A percentile compares a stretch with the other conserved stretches of the same genome.
phyloP scores from a whole-genome alignment of 768 basidiomycete species.

The Infundibulicybe gibba region DNA sequence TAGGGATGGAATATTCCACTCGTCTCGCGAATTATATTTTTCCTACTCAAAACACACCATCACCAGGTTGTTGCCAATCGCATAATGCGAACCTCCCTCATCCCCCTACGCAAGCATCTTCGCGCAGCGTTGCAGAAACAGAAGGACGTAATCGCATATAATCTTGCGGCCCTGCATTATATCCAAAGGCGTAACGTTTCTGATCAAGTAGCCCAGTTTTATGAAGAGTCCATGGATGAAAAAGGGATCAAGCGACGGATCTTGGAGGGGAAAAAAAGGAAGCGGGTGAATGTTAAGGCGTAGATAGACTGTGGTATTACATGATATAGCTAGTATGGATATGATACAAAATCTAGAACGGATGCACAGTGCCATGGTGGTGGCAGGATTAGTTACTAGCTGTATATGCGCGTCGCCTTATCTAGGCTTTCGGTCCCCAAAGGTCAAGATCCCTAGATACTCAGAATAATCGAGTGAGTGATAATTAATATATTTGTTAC shows the following conservation, averaged over 20 bases:
- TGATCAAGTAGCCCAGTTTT: conserved; percentile 74
- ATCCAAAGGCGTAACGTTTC: conserved; percentile 75
- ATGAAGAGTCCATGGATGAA: conserved; percentile 66
- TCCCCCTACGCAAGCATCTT: conserved; percentile 78
- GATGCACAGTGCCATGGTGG: no score
- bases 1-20: conserved; percentile 86
- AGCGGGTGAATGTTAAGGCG: conserved; percentile 61
- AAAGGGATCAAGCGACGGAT: conserved; percentile 68
- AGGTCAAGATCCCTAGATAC: conserved; percentile 53
- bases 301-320: conserved; percentile 27
- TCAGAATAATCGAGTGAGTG: background rate
- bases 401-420: background rate
- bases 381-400: conserved; percentile 3
- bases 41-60: conserved; percentile 90
- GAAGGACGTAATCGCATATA: conserved; percentile 87
- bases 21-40: conserved; percentile 87
- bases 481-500: background rate
- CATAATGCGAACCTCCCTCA: conserved; percentile 82
- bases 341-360: no score
- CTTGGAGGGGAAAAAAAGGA: conserved; percentile 80
- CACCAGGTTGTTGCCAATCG: conserved; percentile 94
- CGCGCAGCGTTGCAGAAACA: conserved; percentile 75
- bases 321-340: conserved; percentile 10
- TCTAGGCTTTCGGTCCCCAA: conserved; percentile 62
- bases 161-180: conserved; percentile 89